Conservation (phyloP, 139 green algal species). For the Deuterostichococcus epilithicus region DNA sequence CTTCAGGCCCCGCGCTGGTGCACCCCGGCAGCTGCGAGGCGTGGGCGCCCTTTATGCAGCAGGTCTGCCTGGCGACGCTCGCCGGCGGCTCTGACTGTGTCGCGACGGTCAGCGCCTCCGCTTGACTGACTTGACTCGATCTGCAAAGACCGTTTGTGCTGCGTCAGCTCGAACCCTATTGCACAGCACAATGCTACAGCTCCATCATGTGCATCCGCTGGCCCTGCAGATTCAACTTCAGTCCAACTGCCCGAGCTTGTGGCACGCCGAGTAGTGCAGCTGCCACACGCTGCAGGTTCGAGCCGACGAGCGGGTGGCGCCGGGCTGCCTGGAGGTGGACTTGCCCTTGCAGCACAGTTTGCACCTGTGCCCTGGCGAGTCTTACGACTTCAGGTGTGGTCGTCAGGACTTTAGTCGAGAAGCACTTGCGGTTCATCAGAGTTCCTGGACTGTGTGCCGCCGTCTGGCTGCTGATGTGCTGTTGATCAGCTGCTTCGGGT, state of each 20-base stretch:
- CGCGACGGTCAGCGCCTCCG: background rate
- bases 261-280: no score
- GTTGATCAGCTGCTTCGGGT: background rate
- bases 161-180: no score
- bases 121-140: background rate
- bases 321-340: slow-evolving; percentile 21
- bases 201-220: no score
- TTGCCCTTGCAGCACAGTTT: slow-evolving; percentile 29
- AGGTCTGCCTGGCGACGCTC: background rate
- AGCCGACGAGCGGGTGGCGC: background rate
- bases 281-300: background rate
- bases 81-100: background rate
- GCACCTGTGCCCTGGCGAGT: slow-evolving; percentile 10
- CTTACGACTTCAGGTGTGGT: slow-evolving; percentile 30
- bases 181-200: background rate
- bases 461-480: background rate
- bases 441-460: background rate
- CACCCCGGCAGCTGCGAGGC: background rate
- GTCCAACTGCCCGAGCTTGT: background rate
- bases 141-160: no score
- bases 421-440: no score
- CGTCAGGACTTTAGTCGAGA: no score
- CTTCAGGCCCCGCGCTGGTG: background rate
- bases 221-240: no score
- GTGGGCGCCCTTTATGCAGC: background rate